phyloP scores from a whole-genome alignment of 2,329 filamentous ascomycete species.

The Neocatenulostroma microsporum region DNA sequence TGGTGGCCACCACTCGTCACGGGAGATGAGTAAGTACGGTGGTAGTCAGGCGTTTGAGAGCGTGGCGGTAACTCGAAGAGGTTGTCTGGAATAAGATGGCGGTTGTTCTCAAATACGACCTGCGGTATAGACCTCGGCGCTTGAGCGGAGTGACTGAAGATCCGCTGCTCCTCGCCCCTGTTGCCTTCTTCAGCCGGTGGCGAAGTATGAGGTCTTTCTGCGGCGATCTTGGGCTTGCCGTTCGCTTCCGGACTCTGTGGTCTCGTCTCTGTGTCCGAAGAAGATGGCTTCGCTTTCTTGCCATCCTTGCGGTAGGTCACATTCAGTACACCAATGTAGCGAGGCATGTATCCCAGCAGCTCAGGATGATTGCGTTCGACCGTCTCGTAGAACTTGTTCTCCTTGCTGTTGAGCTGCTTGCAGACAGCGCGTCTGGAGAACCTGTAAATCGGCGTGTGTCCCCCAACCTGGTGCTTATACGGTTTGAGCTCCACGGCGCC shows the following conservation, averaged over 20 bases:
- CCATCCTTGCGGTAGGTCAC: slow-evolving; percentile 87
- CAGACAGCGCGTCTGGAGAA: slow-evolving; percentile 93
- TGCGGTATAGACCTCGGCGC: slow-evolving; percentile 69
- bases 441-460: slow-evolving; percentile 91
- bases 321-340: slow-evolving; percentile 94
- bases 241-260: slow-evolving; percentile 12
- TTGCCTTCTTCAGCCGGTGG: slow-evolving; percentile 18
- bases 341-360: slow-evolving; percentile 81
- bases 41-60: slow-evolving; percentile 26
- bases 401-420: slow-evolving; percentile 95
- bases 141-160: slow-evolving; percentile 71
- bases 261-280: slow-evolving; percentile 26
- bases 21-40: slow-evolving; percentile 21
- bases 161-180: slow-evolving; percentile 36
- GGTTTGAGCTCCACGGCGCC: slow-evolving; percentile 94
- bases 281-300: slow-evolving; percentile 38
- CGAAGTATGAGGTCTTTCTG: slow-evolving; percentile 9
- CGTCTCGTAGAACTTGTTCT: slow-evolving; percentile 98
- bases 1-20: slow-evolving; percentile 9
- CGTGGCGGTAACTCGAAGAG: slow-evolving; percentile 55
- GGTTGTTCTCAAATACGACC: slow-evolving; percentile 88
- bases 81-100: slow-evolving; percentile 82
- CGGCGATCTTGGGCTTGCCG: too few species aligned
- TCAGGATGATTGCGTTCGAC: slow-evolving; percentile 87
- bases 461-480: slow-evolving; percentile 94